Evolutionary conservation across 176 grass and related monocot genomes (phyloP), one percentile per base, ranked within the genome.

Genomic region (Triticum dicoccoides): DNA sequence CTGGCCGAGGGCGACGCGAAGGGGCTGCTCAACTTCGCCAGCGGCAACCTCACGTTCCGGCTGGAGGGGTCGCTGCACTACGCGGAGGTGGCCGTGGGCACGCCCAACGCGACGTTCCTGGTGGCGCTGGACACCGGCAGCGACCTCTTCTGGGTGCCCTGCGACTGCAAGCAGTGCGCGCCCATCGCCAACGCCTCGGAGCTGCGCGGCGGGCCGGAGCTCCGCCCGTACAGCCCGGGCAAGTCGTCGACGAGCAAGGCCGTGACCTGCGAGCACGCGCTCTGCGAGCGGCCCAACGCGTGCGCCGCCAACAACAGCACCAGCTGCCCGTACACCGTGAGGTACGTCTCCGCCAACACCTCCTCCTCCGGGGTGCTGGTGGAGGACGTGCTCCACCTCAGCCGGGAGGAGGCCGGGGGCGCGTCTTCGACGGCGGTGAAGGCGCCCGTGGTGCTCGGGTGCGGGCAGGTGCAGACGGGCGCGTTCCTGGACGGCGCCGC

Each of bases 41-140:
- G 47, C 18, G 88, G 97, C 79, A 96, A 99, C 91, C 12, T 1
- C 1, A 99, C 97, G 9, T 0, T 69, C 5, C 71, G 17, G 4
- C 4, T 68, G 1, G 0, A 1, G 1, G n/a, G 18, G 51, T 66
- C 21, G 83, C 71, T 98, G 89, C 86, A 98, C 85, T 98, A 98
- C 86, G 93, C 96, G 77, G 7, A 73, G 33, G 92, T 98, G 45
- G 38, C 79, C 0, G 14, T 98, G 79, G 96, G 96, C 45, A 98
- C 96, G 32, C 96, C 96, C n/a, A 96, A 88, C 78, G 9, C 77
- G 80, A 94, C 91, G 63, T 98, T 98, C 86, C 52, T 98, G 39
- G 93, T 94, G 81, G 96, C 96, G 52, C 71, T 98, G 13, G 96
- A 98, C 80, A 98, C 96, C 3, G 96, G 96, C 69, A 98, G 96